phyloP scores from a whole-genome alignment of 139 green algal species.

The Yamagishiella unicocca region DNA sequence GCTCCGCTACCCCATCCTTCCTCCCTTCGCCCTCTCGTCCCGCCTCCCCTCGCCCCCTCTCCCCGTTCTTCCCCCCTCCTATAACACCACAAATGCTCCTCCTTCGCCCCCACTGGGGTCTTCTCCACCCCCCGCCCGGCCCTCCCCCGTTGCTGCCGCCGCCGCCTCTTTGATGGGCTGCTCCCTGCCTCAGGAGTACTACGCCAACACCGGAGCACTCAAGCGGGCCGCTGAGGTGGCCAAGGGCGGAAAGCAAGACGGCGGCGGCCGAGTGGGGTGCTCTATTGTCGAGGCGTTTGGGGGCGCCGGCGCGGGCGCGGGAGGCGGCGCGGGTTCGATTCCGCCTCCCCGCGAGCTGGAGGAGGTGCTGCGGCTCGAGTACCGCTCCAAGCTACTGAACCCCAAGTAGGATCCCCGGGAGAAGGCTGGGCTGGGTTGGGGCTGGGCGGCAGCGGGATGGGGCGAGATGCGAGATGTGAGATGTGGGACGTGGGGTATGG shows the following conservation, averaged over 20 bases:
- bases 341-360: constrained; percentile 86
- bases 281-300: constrained; percentile 92
- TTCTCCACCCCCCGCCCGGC: no score
- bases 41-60: no score
- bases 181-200: constrained; percentile 84
- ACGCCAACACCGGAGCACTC: constrained; percentile 94
- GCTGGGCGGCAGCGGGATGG: no score
- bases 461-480: no score
- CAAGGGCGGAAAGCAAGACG: neutral
- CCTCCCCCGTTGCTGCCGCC: neutral
- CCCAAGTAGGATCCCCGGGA: constrained; percentile 87
- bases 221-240: constrained; percentile 85
- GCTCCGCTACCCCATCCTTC: no score
- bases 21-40: no score
- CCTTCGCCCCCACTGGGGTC: neutral
- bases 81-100: neutral
- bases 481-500: no score
- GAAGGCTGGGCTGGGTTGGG: neutral
- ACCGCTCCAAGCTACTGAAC: constrained; percentile 97
- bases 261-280: constrained; percentile 67
- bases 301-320: neutral
- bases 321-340: constrained; percentile 65
- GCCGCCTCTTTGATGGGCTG: neutral
- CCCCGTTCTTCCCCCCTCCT: no score
- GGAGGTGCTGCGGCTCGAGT: constrained; percentile 95